Evolutionary conservation across 2,329 filamentous ascomycete genomes (phyloP), one percentile per base, ranked within the genome.

Genomic region (Ceratocystis papillata): DNA sequence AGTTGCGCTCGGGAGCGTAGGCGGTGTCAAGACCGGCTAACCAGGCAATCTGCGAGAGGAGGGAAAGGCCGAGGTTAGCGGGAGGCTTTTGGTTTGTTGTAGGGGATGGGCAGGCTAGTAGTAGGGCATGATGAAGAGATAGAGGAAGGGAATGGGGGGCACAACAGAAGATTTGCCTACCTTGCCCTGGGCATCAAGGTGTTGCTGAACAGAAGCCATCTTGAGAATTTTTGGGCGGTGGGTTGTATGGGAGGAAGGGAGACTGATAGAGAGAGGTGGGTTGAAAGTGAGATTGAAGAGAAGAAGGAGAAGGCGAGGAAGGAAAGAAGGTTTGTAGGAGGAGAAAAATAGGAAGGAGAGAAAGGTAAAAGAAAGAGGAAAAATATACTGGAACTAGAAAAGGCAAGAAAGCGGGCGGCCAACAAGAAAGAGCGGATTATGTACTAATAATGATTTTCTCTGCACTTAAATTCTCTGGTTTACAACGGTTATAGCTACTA

Each of bases 1-100:
- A 95, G 81, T 95, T 92, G 79, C 87, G 89, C 73, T 87, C 83
- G 67, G 93, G 92, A 72, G 84, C 82, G 80, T 88, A 91, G 75
- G 94, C 89, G 71, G 93, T 96, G 81, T 96, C 87, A 75, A 99
- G 89, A 69, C 78, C 77, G 69, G 83, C 79, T 69, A 87, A 79
- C 84, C 84, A 87, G 74, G 82, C 80, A 71, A 87, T 83, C 77
- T 68, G 48, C n/a, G 45, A 41, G n/a, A 64, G 53, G 37, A 10
- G 37, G 25, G 1, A 62, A 45, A 22, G 15, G 33, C 7, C 7
- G 15, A 48, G 25, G 60, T 28, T 62, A 62, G 60, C 12, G n/a
- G n/a, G 6, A 1, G 6, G 30, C 30, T 33, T 33, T 6, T 33
- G 15, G 12, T 3, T 28, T 25, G 20, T 46, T 20, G 33, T 44